These are phyloP conservation scores for Prunus davidiana DNA, from an alignment of 306 rosid species.

Conservation along the genomic window DNA sequence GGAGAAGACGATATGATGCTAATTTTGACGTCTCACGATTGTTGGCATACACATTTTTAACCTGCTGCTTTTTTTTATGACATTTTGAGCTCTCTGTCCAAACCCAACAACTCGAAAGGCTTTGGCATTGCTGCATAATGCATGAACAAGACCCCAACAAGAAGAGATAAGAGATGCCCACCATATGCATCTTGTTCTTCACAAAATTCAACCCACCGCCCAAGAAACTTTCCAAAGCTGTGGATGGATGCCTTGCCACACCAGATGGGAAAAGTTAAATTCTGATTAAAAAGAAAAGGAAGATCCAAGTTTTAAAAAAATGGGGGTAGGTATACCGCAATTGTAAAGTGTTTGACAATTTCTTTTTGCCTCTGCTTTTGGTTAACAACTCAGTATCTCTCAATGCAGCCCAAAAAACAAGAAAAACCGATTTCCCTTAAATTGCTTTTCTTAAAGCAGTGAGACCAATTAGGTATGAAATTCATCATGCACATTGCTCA, in stretches of 20 bases:
- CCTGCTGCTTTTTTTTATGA: background rate
- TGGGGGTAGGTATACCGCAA: background rate
- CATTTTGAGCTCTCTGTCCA: background rate
- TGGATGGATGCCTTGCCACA: background rate
- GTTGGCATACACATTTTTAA: background rate
- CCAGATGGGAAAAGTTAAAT: background rate
- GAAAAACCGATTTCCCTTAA: background rate
- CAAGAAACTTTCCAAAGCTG: background rate
- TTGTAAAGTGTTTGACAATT: background rate
- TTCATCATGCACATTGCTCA: background rate
- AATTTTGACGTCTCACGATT: slow-evolving; percentile 5
- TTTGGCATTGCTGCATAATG: background rate
- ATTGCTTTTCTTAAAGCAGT: background rate
- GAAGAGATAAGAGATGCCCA: background rate
- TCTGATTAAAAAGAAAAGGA: background rate
- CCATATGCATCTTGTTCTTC: slow-evolving; percentile 3
- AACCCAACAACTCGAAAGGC: background rate
- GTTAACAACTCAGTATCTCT: background rate
- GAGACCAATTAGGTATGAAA: background rate
- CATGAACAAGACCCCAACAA: slow-evolving; percentile 3
- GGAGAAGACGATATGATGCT: slow-evolving; percentile 3
- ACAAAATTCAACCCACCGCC: slow-evolving; percentile 1
- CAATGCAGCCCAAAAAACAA: background rate
- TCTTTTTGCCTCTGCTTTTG: background rate
- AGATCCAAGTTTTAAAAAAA: background rate